These are phyloP conservation scores for Mercurialis annua DNA, from an alignment of 345 rosid genomes.

Conservation along the genomic window DNA sequence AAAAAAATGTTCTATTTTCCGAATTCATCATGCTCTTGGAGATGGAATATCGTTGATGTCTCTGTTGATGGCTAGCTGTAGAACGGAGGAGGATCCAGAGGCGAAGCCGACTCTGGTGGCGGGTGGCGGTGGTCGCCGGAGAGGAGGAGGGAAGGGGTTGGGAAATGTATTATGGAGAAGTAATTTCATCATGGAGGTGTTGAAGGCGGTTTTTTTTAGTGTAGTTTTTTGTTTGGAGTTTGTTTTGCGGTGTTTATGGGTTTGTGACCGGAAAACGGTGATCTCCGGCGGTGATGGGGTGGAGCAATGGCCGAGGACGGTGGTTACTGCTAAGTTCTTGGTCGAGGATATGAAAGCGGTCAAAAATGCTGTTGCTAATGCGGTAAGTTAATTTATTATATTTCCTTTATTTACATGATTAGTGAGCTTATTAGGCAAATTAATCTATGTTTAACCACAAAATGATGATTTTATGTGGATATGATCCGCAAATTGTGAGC, in stretches of 20 bases:
- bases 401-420: too few species aligned
- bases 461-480: too few species aligned
- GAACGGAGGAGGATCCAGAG: constrained; percentile 33
- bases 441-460: too few species aligned
- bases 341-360: constrained; percentile 54
- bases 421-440: too few species aligned
- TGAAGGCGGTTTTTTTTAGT: constrained; percentile 38
- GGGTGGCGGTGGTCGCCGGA: constrained; percentile 10
- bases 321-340: constrained; percentile 43
- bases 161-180: too few species aligned
- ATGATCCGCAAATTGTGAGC: too few species aligned
- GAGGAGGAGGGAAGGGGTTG: constrained; percentile 6
- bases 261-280: constrained; percentile 40
- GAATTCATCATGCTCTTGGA: constrained; percentile 60
- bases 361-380: constrained; percentile 36
- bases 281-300: constrained; percentile 54
- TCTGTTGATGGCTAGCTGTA: constrained; percentile 41
- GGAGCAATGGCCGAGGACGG: constrained; percentile 67
- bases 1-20: constrained; percentile 32
- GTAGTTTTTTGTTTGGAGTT: constrained; percentile 36
- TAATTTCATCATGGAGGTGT: constrained; percentile 12
- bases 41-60: constrained; percentile 61
- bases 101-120: constrained; percentile 25
- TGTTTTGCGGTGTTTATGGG: constrained; percentile 28
- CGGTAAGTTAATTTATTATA: constrained; percentile 23